phyloP scores from a whole-genome alignment of 2,329 filamentous ascomycete genomes.

The Aspergillus sp. region DNA sequence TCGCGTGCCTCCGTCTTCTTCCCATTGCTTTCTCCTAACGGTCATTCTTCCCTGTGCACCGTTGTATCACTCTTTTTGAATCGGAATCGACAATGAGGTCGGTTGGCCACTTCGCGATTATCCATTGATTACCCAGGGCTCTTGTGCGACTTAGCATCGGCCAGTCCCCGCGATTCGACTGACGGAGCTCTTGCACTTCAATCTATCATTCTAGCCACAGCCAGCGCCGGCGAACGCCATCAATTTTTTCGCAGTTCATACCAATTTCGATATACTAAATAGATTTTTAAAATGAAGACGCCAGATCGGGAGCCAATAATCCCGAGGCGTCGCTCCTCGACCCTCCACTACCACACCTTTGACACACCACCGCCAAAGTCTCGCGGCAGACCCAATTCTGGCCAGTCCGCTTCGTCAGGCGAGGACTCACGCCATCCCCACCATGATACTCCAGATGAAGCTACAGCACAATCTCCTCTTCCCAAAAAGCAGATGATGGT shows the following conservation, averaged over 20 bases:
- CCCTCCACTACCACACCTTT: constrained; percentile 50
- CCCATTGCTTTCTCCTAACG: background rate
- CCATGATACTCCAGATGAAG: constrained; percentile 25
- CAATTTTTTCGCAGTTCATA: background rate
- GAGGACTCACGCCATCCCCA: constrained; percentile 27
- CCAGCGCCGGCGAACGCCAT: background rate
- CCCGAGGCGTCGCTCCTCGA: constrained; percentile 43
- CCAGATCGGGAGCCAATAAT: constrained; percentile 34
- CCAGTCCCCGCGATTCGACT: background rate
- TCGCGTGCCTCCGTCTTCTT: constrained; percentile 6
- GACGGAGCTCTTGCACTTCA: background rate
- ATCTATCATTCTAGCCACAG: background rate
- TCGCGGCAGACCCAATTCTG: constrained; percentile 45
- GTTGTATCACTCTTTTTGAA: background rate
- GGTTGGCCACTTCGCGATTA: background rate
- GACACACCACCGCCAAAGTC: constrained; percentile 48
- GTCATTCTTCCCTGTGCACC: background rate
- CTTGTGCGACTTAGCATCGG: background rate
- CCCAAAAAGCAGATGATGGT: constrained; percentile 80
- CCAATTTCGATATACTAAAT: background rate
- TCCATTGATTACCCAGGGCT: background rate
- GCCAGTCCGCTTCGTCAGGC: constrained; percentile 41
- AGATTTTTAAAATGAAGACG: constrained; percentile 24
- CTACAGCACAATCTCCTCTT: constrained; percentile 62
- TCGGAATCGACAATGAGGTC: background rate